phyloP scores from a whole-genome alignment of 2,329 filamentous ascomycete species.

The Myriangium duriaei region DNA sequence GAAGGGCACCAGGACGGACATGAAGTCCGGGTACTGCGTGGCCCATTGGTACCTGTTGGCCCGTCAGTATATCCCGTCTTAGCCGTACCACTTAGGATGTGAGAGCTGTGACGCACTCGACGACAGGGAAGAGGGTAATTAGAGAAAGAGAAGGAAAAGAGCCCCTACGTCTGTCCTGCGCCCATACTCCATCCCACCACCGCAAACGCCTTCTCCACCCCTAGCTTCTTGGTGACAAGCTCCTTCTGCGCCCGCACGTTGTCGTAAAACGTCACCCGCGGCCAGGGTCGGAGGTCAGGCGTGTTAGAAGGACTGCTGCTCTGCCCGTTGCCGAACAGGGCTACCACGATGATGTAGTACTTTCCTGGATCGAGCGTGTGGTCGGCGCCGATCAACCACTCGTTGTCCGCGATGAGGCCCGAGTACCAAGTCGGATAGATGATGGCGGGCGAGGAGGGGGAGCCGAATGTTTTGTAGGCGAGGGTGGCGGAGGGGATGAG shows the following conservation, averaged over 20 bases:
- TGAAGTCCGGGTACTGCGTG: slow-evolving; percentile 39
- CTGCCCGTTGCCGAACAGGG: slow-evolving; percentile 57
- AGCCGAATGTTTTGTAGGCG: slow-evolving; percentile 65
- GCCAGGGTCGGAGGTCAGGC: slow-evolving; percentile 42
- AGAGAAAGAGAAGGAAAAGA: too few species aligned
- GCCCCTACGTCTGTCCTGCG: slow-evolving; percentile 50
- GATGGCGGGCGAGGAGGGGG: slow-evolving; percentile 48
- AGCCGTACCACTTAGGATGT: slow-evolving; percentile 26
- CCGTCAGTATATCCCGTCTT: slow-evolving; percentile 30
- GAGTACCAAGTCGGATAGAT: slow-evolving; percentile 71
- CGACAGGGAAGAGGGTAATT: too few species aligned
- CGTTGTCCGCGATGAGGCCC: slow-evolving; percentile 56
- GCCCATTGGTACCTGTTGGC: slow-evolving; percentile 22
- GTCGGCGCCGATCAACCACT: slow-evolving; percentile 58
- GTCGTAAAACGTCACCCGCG: slow-evolving; percentile 52
- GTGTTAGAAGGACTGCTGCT: slow-evolving; percentile 57
- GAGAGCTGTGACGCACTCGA: too few species aligned
- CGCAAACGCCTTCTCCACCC: slow-evolving; percentile 46
- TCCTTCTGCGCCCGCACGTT: slow-evolving; percentile 56
- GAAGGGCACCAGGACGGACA: slow-evolving; percentile 53
- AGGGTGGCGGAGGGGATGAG: slow-evolving; percentile 52
- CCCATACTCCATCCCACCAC: slow-evolving; percentile 64
- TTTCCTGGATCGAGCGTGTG: slow-evolving; percentile 52
- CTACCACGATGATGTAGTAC: slow-evolving; percentile 57
- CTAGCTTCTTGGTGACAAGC: slow-evolving; percentile 51